A percentile compares a stretch with the other conserved stretches of the same genome.
Conservation (phyloP, 2,329 filamentous ascomycete genomes). For the Pestalotiopsis sp. region DNA sequence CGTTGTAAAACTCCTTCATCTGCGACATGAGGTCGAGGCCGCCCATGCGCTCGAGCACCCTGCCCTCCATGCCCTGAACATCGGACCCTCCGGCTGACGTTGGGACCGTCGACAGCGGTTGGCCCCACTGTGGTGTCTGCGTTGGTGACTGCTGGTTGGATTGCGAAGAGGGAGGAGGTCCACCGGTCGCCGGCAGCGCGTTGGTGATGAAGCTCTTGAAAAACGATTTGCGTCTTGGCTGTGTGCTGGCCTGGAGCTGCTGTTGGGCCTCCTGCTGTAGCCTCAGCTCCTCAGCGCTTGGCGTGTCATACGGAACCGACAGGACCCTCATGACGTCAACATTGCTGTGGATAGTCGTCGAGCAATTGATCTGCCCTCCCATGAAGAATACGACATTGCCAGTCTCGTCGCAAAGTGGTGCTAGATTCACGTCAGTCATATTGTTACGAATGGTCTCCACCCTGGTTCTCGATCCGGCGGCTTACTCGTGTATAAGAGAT, state of each 20-base stretch:
- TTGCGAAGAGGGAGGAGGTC: neutral
- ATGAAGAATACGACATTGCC: conserved; percentile 41
- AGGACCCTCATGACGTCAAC: conserved; percentile 40
- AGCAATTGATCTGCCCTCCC: conserved; percentile 45
- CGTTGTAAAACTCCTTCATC: conserved; percentile 29
- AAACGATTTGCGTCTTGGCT: neutral
- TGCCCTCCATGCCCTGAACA: conserved; percentile 23
- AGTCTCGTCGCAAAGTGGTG: conserved; percentile 36
- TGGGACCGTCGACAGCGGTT: neutral
- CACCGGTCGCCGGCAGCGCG: neutral
- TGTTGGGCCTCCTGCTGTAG: neutral
- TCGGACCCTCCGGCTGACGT: neutral
- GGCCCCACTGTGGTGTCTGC: conserved; percentile 6
- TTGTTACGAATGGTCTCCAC: conserved; percentile 17
- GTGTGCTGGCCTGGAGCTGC: neutral
- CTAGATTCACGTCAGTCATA: conserved; percentile 26
- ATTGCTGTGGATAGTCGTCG: conserved; percentile 39
- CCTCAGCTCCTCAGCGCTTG: neutral
- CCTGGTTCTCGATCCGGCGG: no score
- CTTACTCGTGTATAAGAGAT: conserved; percentile 22
- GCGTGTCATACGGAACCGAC: conserved; percentile 12
- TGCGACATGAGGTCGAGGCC: conserved; percentile 24
- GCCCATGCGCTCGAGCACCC: conserved; percentile 24
- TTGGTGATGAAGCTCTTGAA: neutral
- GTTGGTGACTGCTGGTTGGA: neutral